Evolutionary conservation across 495 filamentous ascomycete species (phyloP), one percentile per base, ranked within the genome.

Genomic region (Penicillium flavigenum): DNA sequence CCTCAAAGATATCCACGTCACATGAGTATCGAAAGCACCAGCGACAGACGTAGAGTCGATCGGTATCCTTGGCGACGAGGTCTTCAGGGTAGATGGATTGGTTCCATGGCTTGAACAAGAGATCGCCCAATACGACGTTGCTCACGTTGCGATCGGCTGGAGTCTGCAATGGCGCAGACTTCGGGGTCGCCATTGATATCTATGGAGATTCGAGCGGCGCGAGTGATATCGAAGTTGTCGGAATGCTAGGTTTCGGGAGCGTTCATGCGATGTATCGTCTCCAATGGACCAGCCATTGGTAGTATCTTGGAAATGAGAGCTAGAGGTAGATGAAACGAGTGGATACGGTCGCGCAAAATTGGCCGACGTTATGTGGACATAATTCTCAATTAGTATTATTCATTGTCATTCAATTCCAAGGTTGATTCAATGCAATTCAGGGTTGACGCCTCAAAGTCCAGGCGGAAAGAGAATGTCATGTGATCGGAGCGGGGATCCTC

Each of bases 11-110:
- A 60, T 83, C 76, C 36, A 87, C 72, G 63, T 94, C 89, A 56
- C 83, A 88, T 4, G 86, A 85, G 69, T 98, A 98, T 63, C 88
- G 90, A 78, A 98, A 97, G 75, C 94, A 98, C 80, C 83, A 88
- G 42, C 88, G 89, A 67, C 94, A 98, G 39, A 97, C 87, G 59
- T 92, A 96, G 10, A 98, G 78, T 48, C 83, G 75, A 36, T 81
- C 72, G 47, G 81, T 78, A 36, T 85, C 80, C 57, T 81, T 84
- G 38, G 82, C 84, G 22, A 91, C 78, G 16, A 92, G 80, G 48
- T 92, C 88, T 58, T 91, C 89, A 0, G 86, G 87, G 65, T 92
- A 92, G 60, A 85, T 78, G 24, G 84, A 92, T 24, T 89, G 83
- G 72, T 90, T 92, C 86, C 88, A 91, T 5, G 90, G 83, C 49